Base-by-base conservation (phyloP, 2,329 filamentous ascomycete species). In the Penicillium expansum region DNA sequence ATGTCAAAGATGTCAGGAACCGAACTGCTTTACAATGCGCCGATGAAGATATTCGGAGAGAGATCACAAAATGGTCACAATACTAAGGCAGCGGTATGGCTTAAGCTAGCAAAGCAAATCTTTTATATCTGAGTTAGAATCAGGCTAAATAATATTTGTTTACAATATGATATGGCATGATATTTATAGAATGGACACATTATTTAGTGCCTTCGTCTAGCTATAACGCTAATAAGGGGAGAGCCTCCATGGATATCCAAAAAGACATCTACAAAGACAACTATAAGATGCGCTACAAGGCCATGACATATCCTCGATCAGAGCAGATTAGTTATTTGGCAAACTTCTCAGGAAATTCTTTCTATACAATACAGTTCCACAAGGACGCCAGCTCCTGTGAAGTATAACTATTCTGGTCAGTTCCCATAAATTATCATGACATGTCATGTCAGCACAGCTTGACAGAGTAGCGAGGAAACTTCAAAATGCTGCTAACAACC, bases 321-420 rank as follows among this genome's bases (percentile, higher is more conserved):
- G 9, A 8, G 9, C 10, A 38, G 22, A 48, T 11, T n/a, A 16
- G 20, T 22, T 27, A 37, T 37, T 14, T 13, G 24, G n/a, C 11
- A 18, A 3, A 38, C 39, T 41, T 14, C 20, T 2, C 7, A 24
- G 24, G 22, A 9, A 43, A 43, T 43, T 43, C 24, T 43, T 18
- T 29, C n/a, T 45, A 45, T 47, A 47, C 29, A 47, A 24, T 22
- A 51, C 32, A 29, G 4, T 16, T 42, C 41, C 52, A 39, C 47
- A 37, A 43, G 54, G 48, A 64, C 55, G 50, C 60, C 60, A 43
- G 50, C 42, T 57, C 49, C 41, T 47, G 43, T 60, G 43, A 43
- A 29, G 35, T 61, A 48, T 64, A 59, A 62, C 44, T 60, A 58
- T 64, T 64, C 33, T 52, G 52, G 50, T 66, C 63, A 55, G 64